Percentiles rank a stretch among this genome's conserved stretches.
Conservation (phyloP, 2,329 filamentous ascomycete genomes). For the Botrytis fragariae region DNA sequence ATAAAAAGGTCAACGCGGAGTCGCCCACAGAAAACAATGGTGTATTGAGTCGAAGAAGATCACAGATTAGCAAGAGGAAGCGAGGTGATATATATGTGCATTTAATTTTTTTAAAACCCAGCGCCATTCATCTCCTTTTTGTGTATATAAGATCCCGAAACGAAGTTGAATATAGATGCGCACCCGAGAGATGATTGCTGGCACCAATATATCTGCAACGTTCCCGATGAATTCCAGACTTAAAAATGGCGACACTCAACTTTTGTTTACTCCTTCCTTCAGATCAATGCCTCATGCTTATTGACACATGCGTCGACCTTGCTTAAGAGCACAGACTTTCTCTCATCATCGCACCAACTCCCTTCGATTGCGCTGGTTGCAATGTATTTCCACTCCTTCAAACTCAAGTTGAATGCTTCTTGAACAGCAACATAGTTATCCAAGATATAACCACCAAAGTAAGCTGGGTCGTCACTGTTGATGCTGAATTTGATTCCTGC, state of each 20-base stretch:
- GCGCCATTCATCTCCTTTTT: not conserved
- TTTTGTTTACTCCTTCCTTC: not conserved
- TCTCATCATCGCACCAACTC: slow-evolving; percentile 64
- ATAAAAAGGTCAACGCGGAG: not conserved
- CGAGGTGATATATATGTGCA: not conserved
- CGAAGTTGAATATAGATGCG: not conserved
- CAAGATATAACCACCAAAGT: slow-evolving; percentile 70
- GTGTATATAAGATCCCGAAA: not conserved
- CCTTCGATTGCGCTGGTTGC: slow-evolving; percentile 60
- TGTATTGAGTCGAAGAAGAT: not conserved
- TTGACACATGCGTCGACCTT: slow-evolving; percentile 44
- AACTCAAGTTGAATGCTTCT: slow-evolving; percentile 61
- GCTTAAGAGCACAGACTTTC: slow-evolving; percentile 58
- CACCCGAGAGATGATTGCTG: not conserved
- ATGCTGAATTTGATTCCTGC: slow-evolving; percentile 48
- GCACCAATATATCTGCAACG: slow-evolving; percentile 1
- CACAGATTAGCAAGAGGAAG: not conserved
- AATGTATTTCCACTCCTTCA: slow-evolving; percentile 66
- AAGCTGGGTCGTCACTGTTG: slow-evolving; percentile 50
- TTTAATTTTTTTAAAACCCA: not conserved
- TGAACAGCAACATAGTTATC: slow-evolving; percentile 77
- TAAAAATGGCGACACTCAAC: not conserved
- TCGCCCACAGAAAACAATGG: not conserved
- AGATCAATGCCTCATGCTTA: slow-evolving; percentile 23
- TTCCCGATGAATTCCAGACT: not conserved